Evolutionary conservation across 2,329 filamentous ascomycete genomes (phyloP), one percentile per base, ranked within the genome.

Genomic region (Xylariales sp.): DNA sequence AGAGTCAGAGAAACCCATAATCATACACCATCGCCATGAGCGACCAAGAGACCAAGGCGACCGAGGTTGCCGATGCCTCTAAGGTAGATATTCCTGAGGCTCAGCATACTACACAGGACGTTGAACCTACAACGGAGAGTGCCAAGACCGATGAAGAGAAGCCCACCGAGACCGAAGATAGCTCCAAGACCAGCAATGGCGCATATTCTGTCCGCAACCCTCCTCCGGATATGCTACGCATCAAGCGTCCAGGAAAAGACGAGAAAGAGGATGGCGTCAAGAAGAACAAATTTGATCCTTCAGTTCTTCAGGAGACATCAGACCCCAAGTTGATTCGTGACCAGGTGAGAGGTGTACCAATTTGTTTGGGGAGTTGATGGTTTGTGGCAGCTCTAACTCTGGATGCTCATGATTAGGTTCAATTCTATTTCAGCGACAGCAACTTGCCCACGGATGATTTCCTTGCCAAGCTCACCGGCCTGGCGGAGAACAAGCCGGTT

Each of bases 311-410:
- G 37, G 82, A 88, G 56, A 84, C 83, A 17, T 81, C 85, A 52
- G 87, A 96, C 61, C 85, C 85, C 2, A 73, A 72, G 17, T 78
- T 85, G 63, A 95, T 96, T 54, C 84, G 88, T 60, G 83, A 83
- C 57, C 90, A 94, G 74, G 85, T 87, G 69, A 58, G 60, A 25
- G 23, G n/a, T 25, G 14, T 8, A 15, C 24, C 6, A 14, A 8
- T 15, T 15, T 30, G 15, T 11, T 15, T 30, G 29, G 12, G 7
- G 8, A 8, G 12, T n/a, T n/a, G n/a, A n/a, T n/a, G n/a, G n/a
- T n/a, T n/a, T n/a, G n/a, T n/a, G n/a, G n/a, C n/a, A n/a, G n/a
- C n/a, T n/a, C n/a, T n/a, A n/a, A n/a, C n/a, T n/a, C n/a, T n/a
- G n/a, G n/a, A n/a, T n/a, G n/a, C n/a, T 7, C 17, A 17, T 31